Conservation (phyloP, 1,284 basidiomycete genomes). For the Ustilago bromivora region DNA sequence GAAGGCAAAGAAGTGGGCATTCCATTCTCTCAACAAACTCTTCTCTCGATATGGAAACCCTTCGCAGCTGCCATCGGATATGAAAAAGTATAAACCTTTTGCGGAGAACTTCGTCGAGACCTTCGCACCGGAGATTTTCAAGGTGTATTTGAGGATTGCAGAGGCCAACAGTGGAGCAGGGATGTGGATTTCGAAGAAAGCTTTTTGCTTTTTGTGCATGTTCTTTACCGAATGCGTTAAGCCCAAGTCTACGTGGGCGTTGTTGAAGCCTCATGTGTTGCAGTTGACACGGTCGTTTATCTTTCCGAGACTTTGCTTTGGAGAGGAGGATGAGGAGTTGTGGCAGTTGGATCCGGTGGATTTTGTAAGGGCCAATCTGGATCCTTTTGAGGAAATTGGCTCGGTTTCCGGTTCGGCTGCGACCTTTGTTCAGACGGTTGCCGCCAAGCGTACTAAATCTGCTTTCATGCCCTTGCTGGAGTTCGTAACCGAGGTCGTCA, state of each 20-base stretch:
- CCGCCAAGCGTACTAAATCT: slow-evolving; percentile 63
- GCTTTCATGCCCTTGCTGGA: slow-evolving; percentile 63
- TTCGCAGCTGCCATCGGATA: slow-evolving; percentile 62
- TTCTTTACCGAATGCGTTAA: slow-evolving; percentile 68
- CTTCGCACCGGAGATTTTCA: slow-evolving; percentile 69
- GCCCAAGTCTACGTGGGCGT: slow-evolving; percentile 66
- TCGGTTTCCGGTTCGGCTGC: slow-evolving; percentile 53
- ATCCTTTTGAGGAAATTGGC: slow-evolving; percentile 65
- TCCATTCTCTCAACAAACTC: slow-evolving; percentile 68
- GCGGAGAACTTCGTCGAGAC: slow-evolving; percentile 63
- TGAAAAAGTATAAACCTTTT: slow-evolving; percentile 67
- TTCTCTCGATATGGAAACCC: slow-evolving; percentile 68
- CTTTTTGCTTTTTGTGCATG: slow-evolving; percentile 59
- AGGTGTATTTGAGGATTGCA: slow-evolving; percentile 64
- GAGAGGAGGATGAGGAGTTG: slow-evolving; percentile 62
- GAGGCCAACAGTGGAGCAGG: slow-evolving; percentile 51
- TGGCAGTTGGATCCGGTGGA: slow-evolving; percentile 68
- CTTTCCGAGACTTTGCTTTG: slow-evolving; percentile 66
- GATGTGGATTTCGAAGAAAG: slow-evolving; percentile 62
- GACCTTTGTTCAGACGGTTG: slow-evolving; percentile 56
- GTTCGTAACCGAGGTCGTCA: slow-evolving; percentile 65
- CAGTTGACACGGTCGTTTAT: slow-evolving; percentile 62
- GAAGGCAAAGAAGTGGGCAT: slow-evolving; percentile 70
- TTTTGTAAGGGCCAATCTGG: slow-evolving; percentile 62
- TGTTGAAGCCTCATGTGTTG: slow-evolving; percentile 65